phyloP scores from a whole-genome alignment of 306 rosid genomes.

The Albizia julibrissin region DNA sequence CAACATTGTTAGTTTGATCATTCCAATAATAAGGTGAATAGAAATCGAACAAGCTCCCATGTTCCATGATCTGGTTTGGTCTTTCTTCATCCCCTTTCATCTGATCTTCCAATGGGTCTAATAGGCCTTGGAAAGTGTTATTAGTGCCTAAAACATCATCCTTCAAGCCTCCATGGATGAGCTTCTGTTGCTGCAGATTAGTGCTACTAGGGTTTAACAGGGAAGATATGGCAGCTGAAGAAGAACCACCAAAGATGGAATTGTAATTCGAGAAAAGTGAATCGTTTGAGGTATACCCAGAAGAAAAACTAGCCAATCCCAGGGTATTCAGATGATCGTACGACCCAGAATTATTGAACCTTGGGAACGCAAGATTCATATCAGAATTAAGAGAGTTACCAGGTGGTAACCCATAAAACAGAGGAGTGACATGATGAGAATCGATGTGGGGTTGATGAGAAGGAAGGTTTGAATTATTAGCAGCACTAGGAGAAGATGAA shows the following conservation, averaged over 20 bases:
- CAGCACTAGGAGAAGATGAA: conserved; percentile 38
- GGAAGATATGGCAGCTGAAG: conserved; percentile 54
- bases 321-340: conserved; percentile 49
- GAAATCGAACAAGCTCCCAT: conserved; percentile 65
- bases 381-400: conserved; percentile 38
- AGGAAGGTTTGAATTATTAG: conserved; percentile 31
- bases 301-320: conserved; percentile 58
- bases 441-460: conserved; percentile 54
- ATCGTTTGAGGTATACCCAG: conserved; percentile 45
- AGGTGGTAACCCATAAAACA: conserved; percentile 57
- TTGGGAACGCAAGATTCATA: conserved; percentile 49
- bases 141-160: conserved; percentile 32
- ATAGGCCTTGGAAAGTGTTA: conserved; percentile 38
- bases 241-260: conserved; percentile 46
- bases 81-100: conserved; percentile 66
- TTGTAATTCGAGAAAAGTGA: conserved; percentile 47
- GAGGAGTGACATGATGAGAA: conserved; percentile 46
- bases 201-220: conserved; percentile 45
- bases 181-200: conserved; percentile 40
- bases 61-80: conserved; percentile 54
- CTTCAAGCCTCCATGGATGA: conserved; percentile 45
- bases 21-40: conserved; percentile 70
- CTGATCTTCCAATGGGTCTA: conserved; percentile 50
- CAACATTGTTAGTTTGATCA: conserved; percentile 59
- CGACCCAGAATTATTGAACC: conserved; percentile 50